These are phyloP conservation scores for Metschnikowia kunwiensis DNA, from an alignment of 805 yeast genomes.

Conservation along the genomic window DNA sequence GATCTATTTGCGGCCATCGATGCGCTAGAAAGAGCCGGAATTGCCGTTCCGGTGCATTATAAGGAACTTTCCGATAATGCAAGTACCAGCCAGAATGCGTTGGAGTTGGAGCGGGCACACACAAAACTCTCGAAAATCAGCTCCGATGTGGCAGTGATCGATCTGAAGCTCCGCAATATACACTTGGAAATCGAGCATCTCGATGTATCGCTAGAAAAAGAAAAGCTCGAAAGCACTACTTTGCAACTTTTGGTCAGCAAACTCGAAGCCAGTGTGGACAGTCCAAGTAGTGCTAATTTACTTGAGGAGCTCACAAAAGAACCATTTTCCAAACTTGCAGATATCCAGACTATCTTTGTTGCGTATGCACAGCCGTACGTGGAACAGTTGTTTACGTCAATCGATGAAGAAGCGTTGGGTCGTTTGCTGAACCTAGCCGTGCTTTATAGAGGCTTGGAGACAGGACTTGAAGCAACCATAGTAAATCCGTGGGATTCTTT, in stretches of 20 bases:
- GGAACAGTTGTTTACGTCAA: slow-evolving; percentile 4
- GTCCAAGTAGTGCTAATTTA: no score
- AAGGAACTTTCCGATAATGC: slow-evolving; percentile 33
- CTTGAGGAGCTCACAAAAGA: slow-evolving; percentile 7
- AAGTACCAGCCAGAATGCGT: slow-evolving; percentile 1
- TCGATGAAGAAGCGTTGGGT: slow-evolving; percentile 1
- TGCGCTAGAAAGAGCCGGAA: slow-evolving; percentile 31
- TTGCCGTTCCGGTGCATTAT: slow-evolving; percentile 34
- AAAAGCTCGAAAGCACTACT: slow-evolving; percentile 1
- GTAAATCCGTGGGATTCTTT: slow-evolving; percentile 16
- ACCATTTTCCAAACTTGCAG: slow-evolving; percentile 4
- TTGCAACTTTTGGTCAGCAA: slow-evolving; percentile 1
- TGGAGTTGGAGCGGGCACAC: slow-evolving; percentile 15
- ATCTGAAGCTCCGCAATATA: slow-evolving; percentile 4
- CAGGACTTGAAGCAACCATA: neutral
- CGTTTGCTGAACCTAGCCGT: slow-evolving; percentile 11
- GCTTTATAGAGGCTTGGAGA: slow-evolving; percentile 5
- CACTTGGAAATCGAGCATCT: slow-evolving; percentile 6
- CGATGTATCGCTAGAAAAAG: slow-evolving; percentile 2
- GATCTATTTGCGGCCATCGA: slow-evolving; percentile 38
- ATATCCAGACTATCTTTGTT: slow-evolving; percentile 7
- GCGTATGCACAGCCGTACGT: slow-evolving; percentile 7
- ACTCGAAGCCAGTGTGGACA: no score
- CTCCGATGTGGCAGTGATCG: slow-evolving; percentile 17
- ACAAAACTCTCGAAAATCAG: slow-evolving; percentile 16